These are phyloP conservation scores for Emericellopsis atlantica DNA, from an alignment of 2,329 filamentous ascomycete species.

Conservation along the genomic window DNA sequence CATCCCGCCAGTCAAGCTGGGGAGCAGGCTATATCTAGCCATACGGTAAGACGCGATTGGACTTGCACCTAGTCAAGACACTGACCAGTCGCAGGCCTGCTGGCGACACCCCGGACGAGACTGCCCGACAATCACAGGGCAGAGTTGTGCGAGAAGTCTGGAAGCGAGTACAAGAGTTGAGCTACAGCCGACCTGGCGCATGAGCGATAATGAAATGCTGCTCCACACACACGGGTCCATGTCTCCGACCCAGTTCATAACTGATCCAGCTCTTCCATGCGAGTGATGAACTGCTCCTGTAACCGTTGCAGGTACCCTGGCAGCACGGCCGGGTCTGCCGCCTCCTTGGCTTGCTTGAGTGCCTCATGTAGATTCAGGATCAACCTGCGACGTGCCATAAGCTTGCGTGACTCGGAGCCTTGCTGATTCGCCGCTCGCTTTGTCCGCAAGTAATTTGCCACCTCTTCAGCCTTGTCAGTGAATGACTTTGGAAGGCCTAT, in stretches of 20 bases:
- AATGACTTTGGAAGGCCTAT: conserved; percentile 59
- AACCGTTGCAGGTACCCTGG: conserved; percentile 15
- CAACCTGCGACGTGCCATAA: conserved; percentile 56
- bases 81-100: conserved; percentile 37
- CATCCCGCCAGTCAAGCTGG: conserved; percentile 49
- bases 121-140: conserved; percentile 54
- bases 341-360: conserved; percentile 53
- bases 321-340: conserved; percentile 49
- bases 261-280: conserved; percentile 55
- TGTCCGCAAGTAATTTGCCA: conserved; percentile 49
- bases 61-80: background rate
- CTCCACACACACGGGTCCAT: background rate
- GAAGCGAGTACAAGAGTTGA: conserved; percentile 51
- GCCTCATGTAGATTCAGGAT: conserved; percentile 63
- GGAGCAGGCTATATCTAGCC: conserved; percentile 58
- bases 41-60: conserved; percentile 35
- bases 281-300: conserved; percentile 60
- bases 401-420: conserved; percentile 41
- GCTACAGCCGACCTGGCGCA: conserved; percentile 54
- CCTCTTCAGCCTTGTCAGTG: conserved; percentile 52
- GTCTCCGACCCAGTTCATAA: conserved; percentile 3
- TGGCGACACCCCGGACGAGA: conserved; percentile 46
- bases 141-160: conserved; percentile 61
- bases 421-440: conserved; percentile 45
- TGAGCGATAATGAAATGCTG: conserved; percentile 10